Evolutionary conservation across 2,329 filamentous ascomycete species (phyloP).

Genomic region (Colletotrichum eleusines): DNA sequence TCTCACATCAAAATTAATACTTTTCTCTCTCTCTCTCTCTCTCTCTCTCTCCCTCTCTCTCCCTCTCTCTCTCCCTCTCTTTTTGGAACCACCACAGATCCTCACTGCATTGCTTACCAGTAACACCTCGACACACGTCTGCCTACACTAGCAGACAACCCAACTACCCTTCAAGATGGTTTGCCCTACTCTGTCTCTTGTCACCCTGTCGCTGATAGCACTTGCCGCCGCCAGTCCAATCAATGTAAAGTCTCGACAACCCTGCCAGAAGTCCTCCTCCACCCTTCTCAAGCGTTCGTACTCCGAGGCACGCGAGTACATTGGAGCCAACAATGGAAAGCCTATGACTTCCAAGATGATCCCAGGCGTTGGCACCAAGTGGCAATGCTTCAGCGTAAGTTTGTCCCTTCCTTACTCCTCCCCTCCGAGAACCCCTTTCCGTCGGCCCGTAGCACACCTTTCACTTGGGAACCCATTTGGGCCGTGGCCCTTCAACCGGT

Average conservation of each 20-base stretch:
- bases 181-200: neutral
- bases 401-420: no score
- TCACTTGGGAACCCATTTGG: no score
- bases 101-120: neutral
- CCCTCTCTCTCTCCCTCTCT: no score
- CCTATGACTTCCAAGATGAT: constrained; percentile 2
- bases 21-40: neutral
- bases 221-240: constrained; percentile 17
- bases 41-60: no score
- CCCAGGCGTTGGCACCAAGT: constrained; percentile 16
- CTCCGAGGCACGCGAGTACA: neutral
- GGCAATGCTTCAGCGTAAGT: constrained; percentile 21
- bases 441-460: neutral
- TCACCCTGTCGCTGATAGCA: constrained; percentile 4
- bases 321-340: neutral
- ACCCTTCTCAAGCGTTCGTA: neutral
- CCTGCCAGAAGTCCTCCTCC: neutral
- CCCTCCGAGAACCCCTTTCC: neutral
- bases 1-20: neutral
- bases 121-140: neutral
- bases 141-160: neutral
- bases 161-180: constrained; percentile 5
- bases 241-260: neutral
- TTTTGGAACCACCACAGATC: constrained; percentile 12
- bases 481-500: neutral